Percentiles rank a stretch among this genome's conserved stretches.
phyloP scores from a whole-genome alignment of 225 moss, liverwort and hornwort species.

The Antitrichia curtipendula region DNA sequence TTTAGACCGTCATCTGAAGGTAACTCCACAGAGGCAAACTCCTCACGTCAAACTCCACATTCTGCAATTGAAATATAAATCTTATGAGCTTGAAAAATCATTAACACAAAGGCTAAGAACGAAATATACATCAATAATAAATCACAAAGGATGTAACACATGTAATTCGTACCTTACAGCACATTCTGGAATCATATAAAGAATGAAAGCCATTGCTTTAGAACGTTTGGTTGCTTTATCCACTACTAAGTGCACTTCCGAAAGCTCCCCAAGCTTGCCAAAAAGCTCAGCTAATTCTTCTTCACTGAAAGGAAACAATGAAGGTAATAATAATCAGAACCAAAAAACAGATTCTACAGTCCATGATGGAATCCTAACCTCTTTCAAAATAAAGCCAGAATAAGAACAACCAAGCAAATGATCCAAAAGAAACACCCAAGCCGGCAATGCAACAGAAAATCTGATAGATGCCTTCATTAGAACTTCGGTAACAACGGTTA shows the following conservation, averaged over 20 bases:
- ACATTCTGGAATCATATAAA: slow-evolving; percentile 91
- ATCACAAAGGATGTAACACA: not conserved
- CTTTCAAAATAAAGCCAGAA: not conserved
- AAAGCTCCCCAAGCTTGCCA: slow-evolving; percentile 79
- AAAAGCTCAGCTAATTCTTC: slow-evolving; percentile 80
- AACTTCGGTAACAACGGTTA: not conserved
- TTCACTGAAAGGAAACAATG: slow-evolving; percentile 45
- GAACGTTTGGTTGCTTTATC: slow-evolving; percentile 86
- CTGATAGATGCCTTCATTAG: not conserved
- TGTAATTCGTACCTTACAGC: slow-evolving; percentile 50
- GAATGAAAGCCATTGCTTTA: slow-evolving; percentile 83
- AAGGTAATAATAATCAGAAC: not conserved
- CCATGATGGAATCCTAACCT: not conserved
- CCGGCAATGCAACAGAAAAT: not conserved
- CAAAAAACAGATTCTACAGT: not conserved
- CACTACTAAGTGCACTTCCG: slow-evolving; percentile 81
- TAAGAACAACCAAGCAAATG: not conserved
- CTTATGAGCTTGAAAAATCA: not conserved
- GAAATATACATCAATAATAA: not conserved
- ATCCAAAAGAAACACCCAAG: not conserved
- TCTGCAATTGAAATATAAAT: not conserved
- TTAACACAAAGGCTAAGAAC: not conserved
- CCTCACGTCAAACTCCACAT: not conserved
- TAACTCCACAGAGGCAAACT: not conserved
- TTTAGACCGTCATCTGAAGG: not conserved